Base-by-base conservation (phyloP, 2,329 filamentous ascomycete genomes). In the Tympanopsis confertula region DNA sequence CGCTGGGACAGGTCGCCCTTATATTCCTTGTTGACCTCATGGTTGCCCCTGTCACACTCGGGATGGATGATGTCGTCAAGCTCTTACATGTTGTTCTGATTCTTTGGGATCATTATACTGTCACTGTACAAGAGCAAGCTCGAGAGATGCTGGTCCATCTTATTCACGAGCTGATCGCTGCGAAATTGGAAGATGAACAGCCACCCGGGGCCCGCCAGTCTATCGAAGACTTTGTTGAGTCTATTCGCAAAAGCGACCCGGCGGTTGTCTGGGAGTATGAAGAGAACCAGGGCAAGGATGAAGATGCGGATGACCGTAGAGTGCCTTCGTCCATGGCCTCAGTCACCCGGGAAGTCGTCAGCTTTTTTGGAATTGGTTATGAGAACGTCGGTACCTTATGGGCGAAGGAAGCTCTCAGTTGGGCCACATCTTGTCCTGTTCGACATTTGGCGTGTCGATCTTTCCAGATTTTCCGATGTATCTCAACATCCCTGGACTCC, bases 71-170 rank as follows among this genome's bases (percentile, higher is more conserved):
- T 47, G 74, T 96, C 3, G 86, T 89, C 1, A 72, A 94, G 19
- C 66, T 98, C 15, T 65, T 98, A 13, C 91, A 98, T 56, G 85
- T 94, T 5, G 81, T 95, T 4, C 80, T 89, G 12, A 86, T 96
- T 3, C 71, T 96, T 2, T 98, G 91, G 91, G 93, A 98, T 55
- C 89, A 96, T 51, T 95, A 98, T 51, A 94, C 86, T 1, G 78
- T 86, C 3, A 74, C 95, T 10, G 91, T 98, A 2, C 89, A 96
- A 56, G 91, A 96, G 47, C 89, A 98, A 57, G 88, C 93, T 20
- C 78, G 88, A 36, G 91, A 98, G 58, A 94, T 98, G 88, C 73
- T 98, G 13, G 88, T 98, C 2, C 91, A 98, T 62, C 71, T 98
- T 14, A 93, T 98, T 35, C 91, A 98, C 50, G 91, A 96, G 56